phyloP scores from a whole-genome alignment of 208 protist genomes.

The Trypanosoma mega region DNA sequence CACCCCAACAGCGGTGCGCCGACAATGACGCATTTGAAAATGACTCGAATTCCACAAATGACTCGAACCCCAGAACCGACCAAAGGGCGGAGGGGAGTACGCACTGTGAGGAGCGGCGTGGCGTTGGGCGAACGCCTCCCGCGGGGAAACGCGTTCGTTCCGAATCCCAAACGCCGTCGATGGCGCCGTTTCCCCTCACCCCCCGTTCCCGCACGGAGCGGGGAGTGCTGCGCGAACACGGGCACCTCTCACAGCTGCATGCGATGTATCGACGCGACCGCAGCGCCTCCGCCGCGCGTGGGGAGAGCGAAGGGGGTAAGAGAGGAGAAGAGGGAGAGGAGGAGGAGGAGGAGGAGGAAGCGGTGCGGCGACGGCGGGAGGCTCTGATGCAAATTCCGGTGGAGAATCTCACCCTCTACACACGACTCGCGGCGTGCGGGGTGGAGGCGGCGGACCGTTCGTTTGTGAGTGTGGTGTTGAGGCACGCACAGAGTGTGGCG shows the following conservation, averaged over 20 bases:
- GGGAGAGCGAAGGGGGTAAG: not conserved
- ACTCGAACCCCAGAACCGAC: not conserved
- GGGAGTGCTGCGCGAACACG: slow-evolving; percentile 25
- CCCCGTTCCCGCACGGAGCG: slow-evolving; percentile 4
- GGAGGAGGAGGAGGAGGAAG: not conserved
- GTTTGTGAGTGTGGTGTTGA: slow-evolving; percentile 36
- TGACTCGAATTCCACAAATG: too few relatives aligned
- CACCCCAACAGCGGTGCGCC: too few relatives aligned
- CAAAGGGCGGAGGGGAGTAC: not conserved
- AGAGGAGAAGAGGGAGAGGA: not conserved
- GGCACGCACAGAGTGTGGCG: slow-evolving; percentile 11
- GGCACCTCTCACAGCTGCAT: slow-evolving; percentile 35
- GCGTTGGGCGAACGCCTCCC: too few relatives aligned
- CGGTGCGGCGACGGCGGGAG: slow-evolving; percentile 2
- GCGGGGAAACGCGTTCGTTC: too few relatives aligned
- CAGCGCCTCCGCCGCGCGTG: not conserved
- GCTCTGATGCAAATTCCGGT: slow-evolving; percentile 25
- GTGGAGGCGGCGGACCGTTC: slow-evolving; percentile 30
- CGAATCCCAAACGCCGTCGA: too few relatives aligned
- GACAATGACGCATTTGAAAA: too few relatives aligned
- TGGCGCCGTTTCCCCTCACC: too few relatives aligned
- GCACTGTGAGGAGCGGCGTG: too few relatives aligned
- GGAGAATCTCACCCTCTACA: slow-evolving; percentile 29
- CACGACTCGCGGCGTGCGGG: slow-evolving; percentile 34
- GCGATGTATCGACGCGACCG: slow-evolving; percentile 6